Evolutionary conservation across 495 filamentous ascomycete genomes (phyloP), one percentile per base, ranked within the genome.

Genomic region (Neurospora tetraspora): DNA sequence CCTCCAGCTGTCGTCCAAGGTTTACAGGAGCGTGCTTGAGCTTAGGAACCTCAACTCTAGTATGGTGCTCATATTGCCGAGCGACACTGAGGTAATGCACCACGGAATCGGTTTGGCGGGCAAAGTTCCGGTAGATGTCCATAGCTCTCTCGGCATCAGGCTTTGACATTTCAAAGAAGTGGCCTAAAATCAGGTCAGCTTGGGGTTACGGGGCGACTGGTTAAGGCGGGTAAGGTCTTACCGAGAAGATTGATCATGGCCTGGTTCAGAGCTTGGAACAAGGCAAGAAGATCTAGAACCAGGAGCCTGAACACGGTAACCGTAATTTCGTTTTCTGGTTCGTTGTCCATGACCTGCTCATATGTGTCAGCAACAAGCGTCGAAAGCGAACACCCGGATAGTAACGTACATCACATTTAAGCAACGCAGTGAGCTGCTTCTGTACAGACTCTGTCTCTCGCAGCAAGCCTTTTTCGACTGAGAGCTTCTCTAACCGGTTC

Each of bases 91-190:
- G 87, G 79, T 94, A 99, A 78, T 93, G 89, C 7, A 99, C 95
- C 6, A 98, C 94, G 73, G 90, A 88, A 71, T 97, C 94, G 14
- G 96, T 99, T 78, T 97, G 96, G 77, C 88, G 92, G 36, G 93
- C 91, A 80, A 99, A 99, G 3, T 88, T 92, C 77, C 94, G 94
- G 81, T 99, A 99, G 23, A 99, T 97, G 69, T 89, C 86, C 77
- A 99, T 86, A 43, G 96, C 96, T 59, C 94, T 89, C 80, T 97
- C 92, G 69, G 96, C 96, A 82, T 99, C 96, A 42, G 91, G 88
- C 71, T 91, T 91, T 70, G 96, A 97, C 93, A 99, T 95, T 82
- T 99, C 96, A 76, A 99, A 98, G 80, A 97, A 99, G 79, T 96
- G 94, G 75, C 97, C 94, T 97, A 71, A 34, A 31, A 61, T 9